These are phyloP conservation scores for Aspergillus wentii DNA, from an alignment of 495 filamentous ascomycete species.

Conservation along the genomic window DNA sequence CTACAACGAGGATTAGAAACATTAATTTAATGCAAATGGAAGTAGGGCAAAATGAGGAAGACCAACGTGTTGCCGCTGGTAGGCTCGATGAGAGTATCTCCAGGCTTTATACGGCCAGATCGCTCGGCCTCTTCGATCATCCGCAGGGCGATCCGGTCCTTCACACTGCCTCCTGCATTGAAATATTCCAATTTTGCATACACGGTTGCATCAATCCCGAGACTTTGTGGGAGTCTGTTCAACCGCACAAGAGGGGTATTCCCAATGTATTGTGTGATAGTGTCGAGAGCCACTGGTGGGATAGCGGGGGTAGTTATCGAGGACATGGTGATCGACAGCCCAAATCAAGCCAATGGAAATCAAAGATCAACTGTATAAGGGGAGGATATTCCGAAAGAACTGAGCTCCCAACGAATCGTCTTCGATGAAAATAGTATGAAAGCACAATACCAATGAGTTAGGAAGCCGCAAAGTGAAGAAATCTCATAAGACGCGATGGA, in stretches of 20 bases:
- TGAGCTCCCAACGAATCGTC: too few relatives aligned
- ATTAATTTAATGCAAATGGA: conserved; percentile 6
- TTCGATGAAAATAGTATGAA: too few relatives aligned
- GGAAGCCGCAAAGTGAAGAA: conserved; percentile 4
- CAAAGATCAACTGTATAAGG: too few relatives aligned
- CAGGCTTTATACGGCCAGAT: conserved; percentile 89
- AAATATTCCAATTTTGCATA: conserved; percentile 96
- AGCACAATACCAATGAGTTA: too few relatives aligned
- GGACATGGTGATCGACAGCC: too few relatives aligned
- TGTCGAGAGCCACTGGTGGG: conserved; percentile 55
- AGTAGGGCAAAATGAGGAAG: neutral
- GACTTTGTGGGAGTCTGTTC: conserved; percentile 83
- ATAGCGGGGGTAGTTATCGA: conserved; percentile 40
- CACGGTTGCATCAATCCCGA: conserved; percentile 83
- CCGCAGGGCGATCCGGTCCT: conserved; percentile 92
- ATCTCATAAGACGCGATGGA: conserved; percentile 9
- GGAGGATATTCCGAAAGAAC: too few relatives aligned
- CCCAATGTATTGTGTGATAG: conserved; percentile 71
- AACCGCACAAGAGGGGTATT: conserved; percentile 92
- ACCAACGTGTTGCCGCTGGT: conserved; percentile 92
- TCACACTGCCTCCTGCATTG: conserved; percentile 96
- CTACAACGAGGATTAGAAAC: conserved; percentile 27
- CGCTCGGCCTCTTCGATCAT: conserved; percentile 98
- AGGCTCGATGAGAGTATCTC: conserved; percentile 95
- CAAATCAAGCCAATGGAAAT: too few relatives aligned